A percentile compares a stretch with the other conserved stretches of the same genome.
Conservation (phyloP, 2,329 filamentous ascomycete species). For the Laburnicola sp. region DNA sequence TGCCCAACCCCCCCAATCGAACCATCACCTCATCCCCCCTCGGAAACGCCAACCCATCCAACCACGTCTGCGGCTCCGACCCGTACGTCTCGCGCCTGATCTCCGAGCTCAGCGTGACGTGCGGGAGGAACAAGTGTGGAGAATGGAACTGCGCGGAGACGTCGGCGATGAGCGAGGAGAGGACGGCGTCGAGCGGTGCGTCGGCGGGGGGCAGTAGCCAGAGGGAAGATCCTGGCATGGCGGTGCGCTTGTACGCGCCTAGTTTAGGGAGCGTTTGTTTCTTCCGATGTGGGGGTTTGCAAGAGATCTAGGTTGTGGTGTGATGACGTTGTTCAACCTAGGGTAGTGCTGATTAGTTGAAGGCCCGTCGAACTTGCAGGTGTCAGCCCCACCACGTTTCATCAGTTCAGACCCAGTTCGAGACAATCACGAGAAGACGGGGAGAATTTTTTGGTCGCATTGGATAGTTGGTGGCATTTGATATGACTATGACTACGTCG, state of each 20-base stretch:
- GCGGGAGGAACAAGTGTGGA: slow-evolving; percentile 46
- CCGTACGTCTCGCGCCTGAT: slow-evolving; percentile 31
- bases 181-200: slow-evolving; percentile 34
- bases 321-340: too few relatives aligned
- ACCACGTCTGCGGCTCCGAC: slow-evolving; percentile 43
- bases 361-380: too few relatives aligned
- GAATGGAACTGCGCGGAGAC: slow-evolving; percentile 42
- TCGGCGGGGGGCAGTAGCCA: slow-evolving; percentile 48
- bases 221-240: slow-evolving; percentile 48
- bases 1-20: slow-evolving; percentile 35
- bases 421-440: too few relatives aligned
- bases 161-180: slow-evolving; percentile 42
- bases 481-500: not conserved
- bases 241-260: not conserved
- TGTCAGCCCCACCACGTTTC: too few relatives aligned
- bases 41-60: slow-evolving; percentile 36
- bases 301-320: not conserved
- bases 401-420: too few relatives aligned
- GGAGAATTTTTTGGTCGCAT: too few relatives aligned
- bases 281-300: not conserved
- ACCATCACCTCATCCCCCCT: slow-evolving; percentile 23
- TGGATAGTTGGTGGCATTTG: too few relatives aligned
- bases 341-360: too few relatives aligned
- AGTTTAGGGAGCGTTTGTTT: not conserved
- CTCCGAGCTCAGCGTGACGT: slow-evolving; percentile 49